Base-by-base conservation (phyloP, 768 basidiomycete genomes). In the Termitomyces sp. region DNA sequence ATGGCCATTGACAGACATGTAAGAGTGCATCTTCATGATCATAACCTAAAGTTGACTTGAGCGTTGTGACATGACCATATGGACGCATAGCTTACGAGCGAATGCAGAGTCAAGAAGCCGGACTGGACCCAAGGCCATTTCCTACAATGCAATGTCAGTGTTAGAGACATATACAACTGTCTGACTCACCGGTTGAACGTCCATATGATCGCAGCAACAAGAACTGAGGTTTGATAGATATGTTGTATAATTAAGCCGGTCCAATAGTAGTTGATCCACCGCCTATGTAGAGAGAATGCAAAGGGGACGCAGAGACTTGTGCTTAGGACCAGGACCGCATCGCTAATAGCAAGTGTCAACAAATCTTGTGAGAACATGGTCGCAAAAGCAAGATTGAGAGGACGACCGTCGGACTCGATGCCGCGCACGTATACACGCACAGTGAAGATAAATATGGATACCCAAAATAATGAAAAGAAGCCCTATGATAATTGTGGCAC, bases 91-190 rank as follows among this genome's bases (percentile, higher is more conserved):
- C 82, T 54, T 59, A 86, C 91, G 21, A 98, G 75, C 9, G 89
- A 85, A 67, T 98, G 95, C 48, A 94, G 70, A 0, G 89, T 95
- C 48, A 94, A 74, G 70, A 89, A 95, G 6, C 92, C 94, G 5
- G 89, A 91, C 67, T 98, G 95, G 5, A 98, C 95, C 95, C 95
- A 98, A 35, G 93, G 94, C 95, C 95, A 98, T 64, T 94, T 81
- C 50, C 94, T 90, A 57, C n/a, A 32, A 49, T 8, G 34, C 48
- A 19, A 41, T 34, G n/a, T 21, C 11, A 19, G 35, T 39, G 46
- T 51, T 41, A 57, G 11, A 49, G 16, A 10, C 28, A 21, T 40
- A 10, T 16, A 28, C 32, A 43, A 17, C 44, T 44, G 14, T 10
- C 30, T 46, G 14, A 61, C 76, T 55, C 58, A 84, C 90, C 89